These are phyloP conservation scores for Pythium pectinolyticum DNA, from an alignment of 352 stramenopile species.

Conservation along the genomic window DNA sequence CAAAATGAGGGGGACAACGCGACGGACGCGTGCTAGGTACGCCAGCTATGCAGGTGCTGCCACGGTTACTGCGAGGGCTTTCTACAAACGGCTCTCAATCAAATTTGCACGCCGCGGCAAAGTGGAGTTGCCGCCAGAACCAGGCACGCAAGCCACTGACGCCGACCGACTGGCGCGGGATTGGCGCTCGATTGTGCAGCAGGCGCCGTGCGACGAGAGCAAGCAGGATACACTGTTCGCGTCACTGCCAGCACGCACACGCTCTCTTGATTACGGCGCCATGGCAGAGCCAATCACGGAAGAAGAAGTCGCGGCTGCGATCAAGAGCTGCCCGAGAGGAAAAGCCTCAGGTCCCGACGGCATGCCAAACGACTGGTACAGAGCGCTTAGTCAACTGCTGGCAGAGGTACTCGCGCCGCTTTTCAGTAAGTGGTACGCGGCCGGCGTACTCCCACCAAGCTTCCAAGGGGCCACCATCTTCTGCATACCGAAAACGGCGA, in stretches of 20 bases:
- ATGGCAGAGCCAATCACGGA: neutral
- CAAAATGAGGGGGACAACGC: too few species aligned
- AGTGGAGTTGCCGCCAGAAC: too few species aligned
- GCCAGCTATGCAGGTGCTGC: neutral
- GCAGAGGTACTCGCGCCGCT: neutral
- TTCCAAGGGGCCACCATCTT: neutral
- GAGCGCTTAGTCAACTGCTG: neutral
- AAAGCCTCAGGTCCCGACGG: too few species aligned
- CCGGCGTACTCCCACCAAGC: neutral
- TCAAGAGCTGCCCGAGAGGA: slow-evolving; percentile 12
- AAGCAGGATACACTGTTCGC: neutral
- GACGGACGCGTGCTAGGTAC: too few species aligned
- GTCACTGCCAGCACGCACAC: too few species aligned
- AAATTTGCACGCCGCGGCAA: neutral
- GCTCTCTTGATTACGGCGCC: neutral
- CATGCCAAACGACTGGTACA: slow-evolving; percentile 22
- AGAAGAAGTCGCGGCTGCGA: neutral
- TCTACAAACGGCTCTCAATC: neutral
- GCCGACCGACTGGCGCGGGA: too few species aligned
- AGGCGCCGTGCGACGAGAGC: too few species aligned
- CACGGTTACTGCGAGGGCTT: neutral
- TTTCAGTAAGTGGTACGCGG: neutral
- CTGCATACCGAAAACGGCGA: slow-evolving; percentile 3
- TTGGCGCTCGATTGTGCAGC: too few species aligned
- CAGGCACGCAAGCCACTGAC: too few species aligned